Evolutionary conservation across 2,329 filamentous ascomycete genomes (phyloP).

Genomic region (Cordyceps cicadae): DNA sequence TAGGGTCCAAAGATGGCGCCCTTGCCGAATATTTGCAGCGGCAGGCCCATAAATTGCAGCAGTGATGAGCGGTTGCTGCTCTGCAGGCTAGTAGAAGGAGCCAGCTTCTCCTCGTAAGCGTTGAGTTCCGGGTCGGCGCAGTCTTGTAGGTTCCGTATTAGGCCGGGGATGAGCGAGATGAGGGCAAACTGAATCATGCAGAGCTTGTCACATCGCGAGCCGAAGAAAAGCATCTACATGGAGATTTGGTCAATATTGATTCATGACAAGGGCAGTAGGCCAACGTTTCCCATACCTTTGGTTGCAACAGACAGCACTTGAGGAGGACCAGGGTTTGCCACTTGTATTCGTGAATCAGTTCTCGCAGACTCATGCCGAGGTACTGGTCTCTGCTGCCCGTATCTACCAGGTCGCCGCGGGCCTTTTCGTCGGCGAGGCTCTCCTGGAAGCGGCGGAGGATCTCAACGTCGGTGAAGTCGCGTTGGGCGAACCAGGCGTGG

Average conservation of each 20-base stretch:
- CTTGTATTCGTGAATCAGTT: slow-evolving; percentile 89
- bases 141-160: slow-evolving; percentile 87
- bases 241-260: background rate
- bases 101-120: slow-evolving; percentile 65
- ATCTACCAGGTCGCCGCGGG: slow-evolving; percentile 46
- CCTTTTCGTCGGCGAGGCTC: slow-evolving; percentile 64
- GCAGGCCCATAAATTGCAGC: slow-evolving; percentile 87
- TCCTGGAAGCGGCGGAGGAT: slow-evolving; percentile 89
- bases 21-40: slow-evolving; percentile 91
- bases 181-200: slow-evolving; percentile 99
- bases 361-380: slow-evolving; percentile 77
- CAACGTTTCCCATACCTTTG: slow-evolving; percentile 56
- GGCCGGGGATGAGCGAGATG: slow-evolving; percentile 86
- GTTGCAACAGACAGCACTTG: slow-evolving; percentile 88
- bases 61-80: slow-evolving; percentile 89
- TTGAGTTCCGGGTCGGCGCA: slow-evolving; percentile 91
- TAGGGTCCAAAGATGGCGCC: slow-evolving; percentile 95
- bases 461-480: slow-evolving; percentile 82
- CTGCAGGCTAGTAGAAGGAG: slow-evolving; percentile 73
- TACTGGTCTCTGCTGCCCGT: slow-evolving; percentile 77
- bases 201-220: slow-evolving; percentile 86
- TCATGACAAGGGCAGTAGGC: background rate
- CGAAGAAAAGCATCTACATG: slow-evolving; percentile 92
- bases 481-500: slow-evolving; percentile 92
- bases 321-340: slow-evolving; percentile 90